Evolutionary conservation across 306 rosid genomes (phyloP).

Genomic region (Ziziphus jujuba): DNA sequence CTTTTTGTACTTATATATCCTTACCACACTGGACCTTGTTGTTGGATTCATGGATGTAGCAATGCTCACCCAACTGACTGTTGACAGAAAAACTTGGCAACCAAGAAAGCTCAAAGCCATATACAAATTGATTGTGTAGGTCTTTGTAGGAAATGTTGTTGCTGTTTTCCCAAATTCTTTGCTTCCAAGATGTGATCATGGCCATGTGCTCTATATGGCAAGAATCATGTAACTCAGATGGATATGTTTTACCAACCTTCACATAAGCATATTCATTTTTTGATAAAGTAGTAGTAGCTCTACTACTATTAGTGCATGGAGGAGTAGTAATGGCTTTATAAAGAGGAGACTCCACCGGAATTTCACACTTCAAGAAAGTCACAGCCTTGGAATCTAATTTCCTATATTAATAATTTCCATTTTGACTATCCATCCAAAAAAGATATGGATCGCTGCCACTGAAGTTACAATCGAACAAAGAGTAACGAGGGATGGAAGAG

Average conservation of each 20-base stretch:
- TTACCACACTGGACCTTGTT: not conserved
- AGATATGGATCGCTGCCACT: not conserved
- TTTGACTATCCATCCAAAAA: too few relatives aligned
- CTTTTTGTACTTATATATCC: too few relatives aligned
- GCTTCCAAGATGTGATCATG: not conserved
- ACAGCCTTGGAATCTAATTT: not conserved
- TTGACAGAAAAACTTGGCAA: too few relatives aligned
- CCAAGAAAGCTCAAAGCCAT: conserved; percentile 21
- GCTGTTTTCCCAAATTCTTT: too few relatives aligned
- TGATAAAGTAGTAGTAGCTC: not conserved
- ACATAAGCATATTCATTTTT: too few relatives aligned
- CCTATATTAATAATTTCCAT: not conserved
- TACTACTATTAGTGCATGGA: not conserved
- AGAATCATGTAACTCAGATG: not conserved
- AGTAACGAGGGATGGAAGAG: conserved; percentile 1
- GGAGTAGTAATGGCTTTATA: not conserved
- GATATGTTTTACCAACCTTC: not conserved
- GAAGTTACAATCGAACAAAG: conserved; percentile 1
- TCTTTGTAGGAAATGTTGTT: not conserved
- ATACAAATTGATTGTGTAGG: not conserved
- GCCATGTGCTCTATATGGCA: not conserved
- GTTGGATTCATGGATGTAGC: not conserved
- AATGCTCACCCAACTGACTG: too few relatives aligned
- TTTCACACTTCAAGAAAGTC: conserved; percentile 6
- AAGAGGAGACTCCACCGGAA: not conserved